Evolutionary conservation across 2,329 filamentous ascomycete genomes (phyloP).

Genomic region (Colletotrichum destructivum): DNA sequence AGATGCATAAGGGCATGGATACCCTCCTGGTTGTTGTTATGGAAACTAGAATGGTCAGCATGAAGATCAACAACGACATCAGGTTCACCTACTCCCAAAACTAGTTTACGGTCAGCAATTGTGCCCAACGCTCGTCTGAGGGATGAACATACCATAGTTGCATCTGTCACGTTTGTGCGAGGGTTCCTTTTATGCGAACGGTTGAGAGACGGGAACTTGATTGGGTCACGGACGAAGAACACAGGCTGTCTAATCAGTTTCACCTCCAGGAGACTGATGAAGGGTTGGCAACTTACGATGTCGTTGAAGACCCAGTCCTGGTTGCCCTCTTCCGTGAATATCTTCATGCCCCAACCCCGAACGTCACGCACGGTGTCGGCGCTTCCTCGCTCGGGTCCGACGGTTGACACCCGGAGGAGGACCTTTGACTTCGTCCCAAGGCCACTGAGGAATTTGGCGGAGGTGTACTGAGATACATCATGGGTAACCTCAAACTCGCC

Average conservation of each 20-base stretch:
- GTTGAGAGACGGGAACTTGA: conserved; percentile 59
- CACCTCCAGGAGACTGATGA: conserved; percentile 44
- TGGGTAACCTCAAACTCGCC: conserved; percentile 74
- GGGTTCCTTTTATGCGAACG: conserved; percentile 58
- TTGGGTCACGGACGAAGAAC: conserved; percentile 59
- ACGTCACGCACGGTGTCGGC: conserved; percentile 80
- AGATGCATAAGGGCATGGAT: conserved; percentile 63
- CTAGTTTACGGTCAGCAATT: background rate
- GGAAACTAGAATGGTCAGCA: conserved; percentile 43
- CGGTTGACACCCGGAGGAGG: conserved; percentile 81
- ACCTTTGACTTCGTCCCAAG: conserved; percentile 70
- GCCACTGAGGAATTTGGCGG: conserved; percentile 66
- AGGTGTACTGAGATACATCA: conserved; percentile 70
- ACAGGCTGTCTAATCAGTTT: conserved; percentile 62
- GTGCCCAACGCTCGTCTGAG: background rate
- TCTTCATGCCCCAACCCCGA: conserved; percentile 74
- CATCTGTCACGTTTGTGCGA: conserved; percentile 53
- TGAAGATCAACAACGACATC: conserved; percentile 67
- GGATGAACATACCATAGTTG: conserved; percentile 60
- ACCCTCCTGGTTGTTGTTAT: conserved; percentile 57
- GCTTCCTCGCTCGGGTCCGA: conserved; percentile 77
- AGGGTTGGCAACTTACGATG: conserved; percentile 50
- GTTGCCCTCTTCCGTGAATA: conserved; percentile 81
- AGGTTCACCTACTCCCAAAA: conserved; percentile 48
- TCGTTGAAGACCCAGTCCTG: conserved; percentile 56